Evolutionary conservation across 495 filamentous ascomycete genomes (phyloP), one percentile per base, ranked within the genome.

Genomic region (Daldinia concentrica): DNA sequence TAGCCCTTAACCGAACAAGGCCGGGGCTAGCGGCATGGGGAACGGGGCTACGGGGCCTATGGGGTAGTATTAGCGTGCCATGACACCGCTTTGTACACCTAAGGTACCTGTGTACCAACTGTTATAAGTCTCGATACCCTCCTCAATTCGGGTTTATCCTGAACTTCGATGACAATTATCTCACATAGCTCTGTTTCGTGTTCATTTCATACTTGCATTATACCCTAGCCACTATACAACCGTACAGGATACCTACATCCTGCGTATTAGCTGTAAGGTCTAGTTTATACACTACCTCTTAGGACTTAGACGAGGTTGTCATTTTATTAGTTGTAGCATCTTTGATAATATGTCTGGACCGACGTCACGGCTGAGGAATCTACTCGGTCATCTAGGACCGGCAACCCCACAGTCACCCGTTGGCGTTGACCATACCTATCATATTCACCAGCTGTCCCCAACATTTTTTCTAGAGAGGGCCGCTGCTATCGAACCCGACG

Each of bases 381-480:
- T 91, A 83, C 77, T 89, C 77, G 76, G 89, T 72, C 87, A 95
- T 82, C 82, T 92, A 80, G 73, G 84, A 60, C 73, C 81, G 75
- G 54, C 78, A 73, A 62, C 78, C 71, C 50, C 69, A 79, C 67
- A 77, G 50, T 74, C 81, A 8, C 71, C 81, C 5, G 58, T 74
- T 15, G 74, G 73, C 67, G 72, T 78, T 57, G 75, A 86, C 26
- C 88, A 90, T 71, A 82, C 74, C 24, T 77, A 87, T 75, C 88
- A 97, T 82, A 83, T 92, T 70, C 92, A 95, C 76, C 88, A 90
- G 11, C 87, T 99, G 17, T 93, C 92, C 1, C 95, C 95, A 0
- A 99, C 96, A 1, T 89, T 87, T 79, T 98, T 97, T 77, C 86
- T 99, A 14, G 90, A 91, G 34, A 89, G 95, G 58, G 95, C 95